Evolutionary conservation across 2,329 filamentous ascomycete species (phyloP).

Genomic region (Aspergillus viridinutans): DNA sequence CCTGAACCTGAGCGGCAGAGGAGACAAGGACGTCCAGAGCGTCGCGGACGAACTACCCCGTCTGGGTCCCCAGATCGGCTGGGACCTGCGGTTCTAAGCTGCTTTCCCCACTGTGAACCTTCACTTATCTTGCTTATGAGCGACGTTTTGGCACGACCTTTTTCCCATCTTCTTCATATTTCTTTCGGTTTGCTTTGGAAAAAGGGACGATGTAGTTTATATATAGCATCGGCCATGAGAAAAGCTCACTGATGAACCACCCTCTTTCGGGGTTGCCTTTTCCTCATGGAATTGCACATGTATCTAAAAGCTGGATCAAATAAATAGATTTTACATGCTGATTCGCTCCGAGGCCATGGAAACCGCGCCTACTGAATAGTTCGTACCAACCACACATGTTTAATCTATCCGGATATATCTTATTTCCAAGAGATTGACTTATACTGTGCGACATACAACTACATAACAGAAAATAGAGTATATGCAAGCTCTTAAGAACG

Average conservation of each 20-base stretch:
- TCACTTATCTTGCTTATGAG: neutral
- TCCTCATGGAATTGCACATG: neutral
- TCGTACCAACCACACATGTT: neutral
- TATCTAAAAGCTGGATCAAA: neutral
- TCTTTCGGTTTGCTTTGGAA: neutral
- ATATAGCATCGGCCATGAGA: neutral
- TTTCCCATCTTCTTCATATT: neutral
- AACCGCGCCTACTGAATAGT: neutral
- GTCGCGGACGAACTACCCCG: slow-evolving; percentile 90
- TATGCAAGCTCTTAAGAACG: slow-evolving; percentile 9
- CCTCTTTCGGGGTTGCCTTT: neutral
- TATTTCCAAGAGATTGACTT: neutral
- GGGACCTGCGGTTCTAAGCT: slow-evolving; percentile 56
- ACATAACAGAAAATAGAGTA: slow-evolving; percentile 8
- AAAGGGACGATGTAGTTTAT: neutral
- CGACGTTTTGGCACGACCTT: neutral
- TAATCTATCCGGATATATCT: neutral
- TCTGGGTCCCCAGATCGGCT: slow-evolving; percentile 81
- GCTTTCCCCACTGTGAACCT: neutral
- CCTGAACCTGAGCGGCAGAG: slow-evolving; percentile 86
- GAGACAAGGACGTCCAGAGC: slow-evolving; percentile 98
- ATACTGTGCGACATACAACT: slow-evolving; percentile 12
- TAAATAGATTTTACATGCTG: neutral
- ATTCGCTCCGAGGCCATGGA: too few relatives aligned
- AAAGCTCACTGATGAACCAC: neutral